A percentile compares a stretch with the other conserved stretches of the same genome.
phyloP scores from a whole-genome alignment of 495 filamentous ascomycete genomes.

The Chaetomium cochliodes region DNA sequence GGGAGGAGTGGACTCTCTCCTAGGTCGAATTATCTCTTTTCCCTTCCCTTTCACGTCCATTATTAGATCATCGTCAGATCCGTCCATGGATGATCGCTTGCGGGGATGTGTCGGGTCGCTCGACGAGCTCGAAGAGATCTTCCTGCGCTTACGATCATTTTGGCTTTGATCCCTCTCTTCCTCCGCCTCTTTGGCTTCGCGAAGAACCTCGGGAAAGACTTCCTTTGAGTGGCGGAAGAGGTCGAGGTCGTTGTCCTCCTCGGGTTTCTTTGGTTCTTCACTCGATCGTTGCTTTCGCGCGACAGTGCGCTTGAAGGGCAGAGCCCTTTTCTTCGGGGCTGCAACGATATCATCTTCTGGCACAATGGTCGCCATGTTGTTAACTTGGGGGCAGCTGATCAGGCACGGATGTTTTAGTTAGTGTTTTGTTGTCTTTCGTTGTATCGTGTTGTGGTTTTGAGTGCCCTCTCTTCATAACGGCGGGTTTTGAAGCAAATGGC shows the following conservation, averaged over 20 bases:
- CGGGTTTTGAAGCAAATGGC: not conserved
- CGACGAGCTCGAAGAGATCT: not conserved
- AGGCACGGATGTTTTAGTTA: not conserved
- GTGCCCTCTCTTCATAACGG: not conserved
- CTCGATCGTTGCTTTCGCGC: conserved; percentile 33
- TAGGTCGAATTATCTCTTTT: conserved; percentile 27
- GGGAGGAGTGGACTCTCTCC: conserved; percentile 8
- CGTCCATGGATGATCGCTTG: conserved; percentile 1
- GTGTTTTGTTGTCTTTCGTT: not conserved
- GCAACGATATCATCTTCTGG: conserved; percentile 10
- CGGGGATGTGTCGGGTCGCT: not conserved
- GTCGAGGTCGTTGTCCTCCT: conserved; percentile 48
- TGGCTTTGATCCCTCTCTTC: conserved; percentile 9
- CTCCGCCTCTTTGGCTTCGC: conserved; percentile 37
- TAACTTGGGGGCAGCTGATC: not conserved
- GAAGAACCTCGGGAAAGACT: conserved; percentile 58
- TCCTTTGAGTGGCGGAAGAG: conserved; percentile 69
- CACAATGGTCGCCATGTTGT: conserved; percentile 19
- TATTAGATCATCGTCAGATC: conserved; percentile 30
- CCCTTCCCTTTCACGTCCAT: conserved; percentile 38
- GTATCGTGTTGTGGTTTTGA: not conserved
- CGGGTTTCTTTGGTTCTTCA: conserved; percentile 14
- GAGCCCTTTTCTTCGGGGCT: conserved; percentile 50
- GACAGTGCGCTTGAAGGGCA: conserved; percentile 69
- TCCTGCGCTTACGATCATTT: conserved; percentile 23